Percentiles rank a stretch among this genome's conserved stretches.
phyloP scores from a whole-genome alignment of 2,329 filamentous ascomycete genomes.

The Sclerotinia borealis region DNA sequence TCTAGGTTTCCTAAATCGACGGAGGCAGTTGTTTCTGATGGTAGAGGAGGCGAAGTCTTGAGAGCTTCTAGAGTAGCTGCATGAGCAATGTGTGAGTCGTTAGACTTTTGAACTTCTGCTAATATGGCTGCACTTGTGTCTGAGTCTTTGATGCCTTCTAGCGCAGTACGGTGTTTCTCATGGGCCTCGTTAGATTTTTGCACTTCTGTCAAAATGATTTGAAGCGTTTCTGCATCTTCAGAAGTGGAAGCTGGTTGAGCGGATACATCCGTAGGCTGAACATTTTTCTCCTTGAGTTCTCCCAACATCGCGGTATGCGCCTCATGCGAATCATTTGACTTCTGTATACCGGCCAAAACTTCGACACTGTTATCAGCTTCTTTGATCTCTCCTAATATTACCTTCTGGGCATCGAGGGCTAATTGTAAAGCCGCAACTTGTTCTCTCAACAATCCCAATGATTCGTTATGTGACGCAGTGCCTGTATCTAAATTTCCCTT shows the following conservation, averaged over 20 bases:
- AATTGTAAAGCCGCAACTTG: slow-evolving; percentile 21
- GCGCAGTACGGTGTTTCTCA: slow-evolving; percentile 17
- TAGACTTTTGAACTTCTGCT: slow-evolving; percentile 16
- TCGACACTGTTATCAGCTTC: slow-evolving; percentile 15
- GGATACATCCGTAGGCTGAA: not conserved
- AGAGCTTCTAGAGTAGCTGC: slow-evolving; percentile 14
- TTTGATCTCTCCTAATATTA: slow-evolving; percentile 21
- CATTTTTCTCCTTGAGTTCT: slow-evolving; percentile 15
- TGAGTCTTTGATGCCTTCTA: slow-evolving; percentile 4
- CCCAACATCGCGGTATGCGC: slow-evolving; percentile 21
- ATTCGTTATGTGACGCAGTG: slow-evolving; percentile 14
- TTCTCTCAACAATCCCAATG: slow-evolving; percentile 17
- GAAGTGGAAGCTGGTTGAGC: not conserved
- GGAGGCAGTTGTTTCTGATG: not conserved
- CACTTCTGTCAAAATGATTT: slow-evolving; percentile 18
- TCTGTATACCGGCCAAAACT: slow-evolving; percentile 26
- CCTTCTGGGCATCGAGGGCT: slow-evolving; percentile 21
- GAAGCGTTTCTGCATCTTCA: slow-evolving; percentile 7
- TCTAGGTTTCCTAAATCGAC: slow-evolving; percentile 6
- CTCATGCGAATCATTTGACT: slow-evolving; percentile 26
- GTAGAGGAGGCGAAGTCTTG: not conserved
- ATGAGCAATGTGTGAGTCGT: slow-evolving; percentile 15
- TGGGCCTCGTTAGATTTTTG: slow-evolving; percentile 8
- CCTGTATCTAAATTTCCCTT: slow-evolving; percentile 21
- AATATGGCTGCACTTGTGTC: slow-evolving; percentile 17